Evolutionary conservation across 495 filamentous ascomycete genomes (phyloP).

Genomic region (Glarea lozoyensis): DNA sequence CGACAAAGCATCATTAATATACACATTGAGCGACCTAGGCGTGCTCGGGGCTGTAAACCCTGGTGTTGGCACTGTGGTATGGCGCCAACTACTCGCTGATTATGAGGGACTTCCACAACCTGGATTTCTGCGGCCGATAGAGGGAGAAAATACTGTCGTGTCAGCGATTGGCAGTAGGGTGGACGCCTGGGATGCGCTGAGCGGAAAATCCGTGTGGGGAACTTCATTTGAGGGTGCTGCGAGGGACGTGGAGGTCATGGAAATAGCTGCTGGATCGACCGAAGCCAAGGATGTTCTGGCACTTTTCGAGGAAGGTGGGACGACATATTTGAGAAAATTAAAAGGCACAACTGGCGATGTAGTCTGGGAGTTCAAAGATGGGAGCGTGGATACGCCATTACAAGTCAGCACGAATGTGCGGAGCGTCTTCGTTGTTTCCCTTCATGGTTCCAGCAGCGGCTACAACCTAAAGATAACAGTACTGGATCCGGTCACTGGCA

Average conservation of each 20-base stretch:
- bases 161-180: conserved; percentile 56
- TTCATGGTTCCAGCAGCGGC: conserved; percentile 56
- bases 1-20: conserved; percentile 82
- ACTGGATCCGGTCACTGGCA: conserved; percentile 63
- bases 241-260: conserved; percentile 72
- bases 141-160: conserved; percentile 64
- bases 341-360: conserved; percentile 63
- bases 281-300: conserved; percentile 61
- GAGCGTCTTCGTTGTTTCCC: conserved; percentile 66
- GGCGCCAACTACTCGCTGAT: conserved; percentile 60
- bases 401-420: conserved; percentile 69
- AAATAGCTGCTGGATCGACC: conserved; percentile 43
- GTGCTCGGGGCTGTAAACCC: conserved; percentile 87
- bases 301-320: conserved; percentile 49
- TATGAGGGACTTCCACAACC: conserved; percentile 25
- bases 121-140: conserved; percentile 59
- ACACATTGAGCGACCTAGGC: conserved; percentile 74
- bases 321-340: conserved; percentile 57
- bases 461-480: conserved; percentile 66
- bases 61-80: conserved; percentile 71
- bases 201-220: conserved; percentile 71
- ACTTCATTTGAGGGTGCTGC: conserved; percentile 48
- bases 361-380: conserved; percentile 67
- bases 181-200: conserved; percentile 74
- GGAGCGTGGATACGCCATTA: conserved; percentile 60